A percentile compares a stretch with the other conserved stretches of the same genome.
phyloP scores from a whole-genome alignment of 306 rosid genomes.

The Sicyos baderoa region DNA sequence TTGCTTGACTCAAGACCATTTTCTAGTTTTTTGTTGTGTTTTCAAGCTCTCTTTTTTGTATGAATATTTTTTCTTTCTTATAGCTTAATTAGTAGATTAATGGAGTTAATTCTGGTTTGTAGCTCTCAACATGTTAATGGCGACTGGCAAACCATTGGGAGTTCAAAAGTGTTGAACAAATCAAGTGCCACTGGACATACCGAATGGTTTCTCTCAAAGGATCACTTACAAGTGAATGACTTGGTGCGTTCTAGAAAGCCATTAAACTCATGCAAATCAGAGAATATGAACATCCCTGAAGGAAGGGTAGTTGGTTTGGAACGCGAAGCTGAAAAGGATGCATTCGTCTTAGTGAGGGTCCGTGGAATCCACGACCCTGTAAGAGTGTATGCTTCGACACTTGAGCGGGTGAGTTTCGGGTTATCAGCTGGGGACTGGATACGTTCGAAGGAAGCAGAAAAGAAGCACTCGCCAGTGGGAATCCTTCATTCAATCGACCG shows the following conservation, averaged over 20 bases:
- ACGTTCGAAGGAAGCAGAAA: slow-evolving; percentile 43
- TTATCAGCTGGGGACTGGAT: slow-evolving; percentile 83
- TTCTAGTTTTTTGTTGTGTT: too few species aligned
- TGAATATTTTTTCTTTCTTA: too few species aligned
- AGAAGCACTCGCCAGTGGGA: slow-evolving; percentile 73
- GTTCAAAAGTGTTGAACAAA: slow-evolving; percentile 33
- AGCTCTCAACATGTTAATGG: slow-evolving; percentile 50
- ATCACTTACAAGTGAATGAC: slow-evolving; percentile 75
- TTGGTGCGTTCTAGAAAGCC: slow-evolving; percentile 73
- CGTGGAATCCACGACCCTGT: slow-evolving; percentile 75
- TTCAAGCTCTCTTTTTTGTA: too few species aligned
- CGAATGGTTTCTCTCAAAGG: slow-evolving; percentile 75
- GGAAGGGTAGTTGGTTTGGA: slow-evolving; percentile 78
- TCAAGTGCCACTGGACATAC: slow-evolving; percentile 47
- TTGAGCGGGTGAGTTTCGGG: slow-evolving; percentile 70
- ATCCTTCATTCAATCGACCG: slow-evolving; percentile 68
- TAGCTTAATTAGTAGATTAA: too few species aligned
- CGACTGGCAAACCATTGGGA: slow-evolving; percentile 56
- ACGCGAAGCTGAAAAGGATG: slow-evolving; percentile 35
- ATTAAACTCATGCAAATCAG: slow-evolving; percentile 50
- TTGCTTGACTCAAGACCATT: too few species aligned
- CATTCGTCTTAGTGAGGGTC: slow-evolving; percentile 62
- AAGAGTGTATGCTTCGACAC: slow-evolving; percentile 49
- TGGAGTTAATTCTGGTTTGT: slow-evolving; percentile 26
- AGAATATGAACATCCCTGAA: slow-evolving; percentile 69